Percentiles rank a stretch among this genome's conserved stretches.
These are phyloP conservation scores for Cordyceps pruinosa DNA, from an alignment of 2,329 filamentous ascomycete genomes.

Conservation along the genomic window DNA sequence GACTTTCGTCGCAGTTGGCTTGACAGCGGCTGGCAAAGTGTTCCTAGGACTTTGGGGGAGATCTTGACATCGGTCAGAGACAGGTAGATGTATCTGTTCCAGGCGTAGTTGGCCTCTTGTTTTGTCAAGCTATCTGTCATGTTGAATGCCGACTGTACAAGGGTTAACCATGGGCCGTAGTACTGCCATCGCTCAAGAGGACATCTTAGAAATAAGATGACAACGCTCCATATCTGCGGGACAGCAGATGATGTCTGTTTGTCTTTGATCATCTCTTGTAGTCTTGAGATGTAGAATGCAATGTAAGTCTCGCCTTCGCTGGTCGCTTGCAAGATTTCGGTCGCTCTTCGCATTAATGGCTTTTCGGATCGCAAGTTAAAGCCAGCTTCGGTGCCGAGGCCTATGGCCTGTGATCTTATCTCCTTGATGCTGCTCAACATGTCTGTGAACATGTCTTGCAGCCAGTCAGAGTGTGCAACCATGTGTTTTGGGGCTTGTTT, in stretches of 20 bases:
- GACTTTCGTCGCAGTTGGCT: conserved; percentile 62
- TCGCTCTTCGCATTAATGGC: conserved; percentile 58
- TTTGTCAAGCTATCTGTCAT: conserved; percentile 64
- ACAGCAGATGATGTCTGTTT: conserved; percentile 50
- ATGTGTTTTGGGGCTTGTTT: conserved; percentile 65
- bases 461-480: conserved; percentile 67
- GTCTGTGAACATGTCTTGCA: conserved; percentile 73
- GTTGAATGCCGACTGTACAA: conserved; percentile 82
- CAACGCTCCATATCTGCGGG: conserved; percentile 81
- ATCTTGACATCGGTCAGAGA: conserved; percentile 59
- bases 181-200: conserved; percentile 64
- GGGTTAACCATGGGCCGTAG: conserved; percentile 65
- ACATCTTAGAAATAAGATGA: conserved; percentile 70
- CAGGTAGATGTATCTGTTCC: conserved; percentile 76
- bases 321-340: conserved; percentile 52
- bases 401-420: conserved; percentile 66
- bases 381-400: conserved; percentile 64
- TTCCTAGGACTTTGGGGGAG: conserved; percentile 26
- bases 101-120: conserved; percentile 72
- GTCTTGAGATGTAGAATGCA: conserved; percentile 58
- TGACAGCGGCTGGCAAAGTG: conserved; percentile 59
- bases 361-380: conserved; percentile 63
- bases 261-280: conserved; percentile 62
- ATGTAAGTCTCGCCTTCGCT: conserved; percentile 55
- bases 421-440: conserved; percentile 75